phyloP scores from a whole-genome alignment of 2,329 filamentous ascomycete species.

The Ophiostoma fasciatum region DNA sequence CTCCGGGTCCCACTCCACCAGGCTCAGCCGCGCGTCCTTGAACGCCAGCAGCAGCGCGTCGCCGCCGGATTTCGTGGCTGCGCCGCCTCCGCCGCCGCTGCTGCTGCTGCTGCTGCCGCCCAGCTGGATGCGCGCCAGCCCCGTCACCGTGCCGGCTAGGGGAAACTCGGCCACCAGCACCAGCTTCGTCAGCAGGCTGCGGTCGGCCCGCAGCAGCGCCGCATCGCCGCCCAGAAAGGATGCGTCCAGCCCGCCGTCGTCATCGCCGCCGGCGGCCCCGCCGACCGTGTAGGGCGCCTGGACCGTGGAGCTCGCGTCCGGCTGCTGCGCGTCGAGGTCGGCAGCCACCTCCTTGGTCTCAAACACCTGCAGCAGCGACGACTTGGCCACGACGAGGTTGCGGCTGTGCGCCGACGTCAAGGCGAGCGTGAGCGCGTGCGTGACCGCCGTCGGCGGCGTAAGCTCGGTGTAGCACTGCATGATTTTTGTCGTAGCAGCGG shows the following conservation, averaged over 20 bases:
- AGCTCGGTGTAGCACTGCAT: slow-evolving; percentile 99
- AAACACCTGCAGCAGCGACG: slow-evolving; percentile 87
- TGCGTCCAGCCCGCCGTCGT: slow-evolving; percentile 50
- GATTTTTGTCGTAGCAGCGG: slow-evolving; percentile 7
- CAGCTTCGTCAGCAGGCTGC: slow-evolving; percentile 57
- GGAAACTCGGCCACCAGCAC: slow-evolving; percentile 74
- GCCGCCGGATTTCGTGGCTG: slow-evolving; percentile 67
- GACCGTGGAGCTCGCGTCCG: slow-evolving; percentile 19
- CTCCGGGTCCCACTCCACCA: slow-evolving; percentile 86
- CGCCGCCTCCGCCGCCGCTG: too few relatives aligned
- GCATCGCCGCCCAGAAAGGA: slow-evolving; percentile 51
- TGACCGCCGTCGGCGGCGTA: slow-evolving; percentile 84
- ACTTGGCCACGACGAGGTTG: slow-evolving; percentile 85
- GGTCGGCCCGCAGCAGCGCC: slow-evolving; percentile 45
- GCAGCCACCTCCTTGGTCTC: slow-evolving; percentile 51
- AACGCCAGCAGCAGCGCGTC: slow-evolving; percentile 74
- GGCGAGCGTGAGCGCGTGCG: slow-evolving; percentile 66
- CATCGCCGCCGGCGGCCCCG: slow-evolving; percentile 35
- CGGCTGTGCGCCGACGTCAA: slow-evolving; percentile 61
- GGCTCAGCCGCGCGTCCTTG: slow-evolving; percentile 80
- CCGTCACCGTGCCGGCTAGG: slow-evolving; percentile 71
- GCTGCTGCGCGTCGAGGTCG: slow-evolving; percentile 37
- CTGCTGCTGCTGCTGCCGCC: too few relatives aligned
- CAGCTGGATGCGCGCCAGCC: slow-evolving; percentile 63
- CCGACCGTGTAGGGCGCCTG: slow-evolving; percentile 17